Evolutionary conservation across 1,284 basidiomycete species (phyloP), one percentile per base, ranked within the genome.

Genomic region (Ganoderma boninense): DNA sequence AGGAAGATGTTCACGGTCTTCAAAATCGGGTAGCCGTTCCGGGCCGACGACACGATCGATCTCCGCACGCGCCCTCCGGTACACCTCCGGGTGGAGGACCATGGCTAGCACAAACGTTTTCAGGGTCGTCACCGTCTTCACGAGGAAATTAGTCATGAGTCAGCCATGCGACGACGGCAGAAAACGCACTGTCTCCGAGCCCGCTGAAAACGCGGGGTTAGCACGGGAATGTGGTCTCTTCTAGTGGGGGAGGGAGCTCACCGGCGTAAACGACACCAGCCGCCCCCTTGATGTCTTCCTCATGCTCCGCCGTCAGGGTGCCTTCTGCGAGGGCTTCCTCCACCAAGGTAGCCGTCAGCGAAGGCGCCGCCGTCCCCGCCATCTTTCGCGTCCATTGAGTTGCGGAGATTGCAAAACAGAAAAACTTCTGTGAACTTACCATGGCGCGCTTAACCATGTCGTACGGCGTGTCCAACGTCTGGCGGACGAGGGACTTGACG

Each of bases 1-100:
- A 0, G 81, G 80, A 40, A 83, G 72, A 10, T 66, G 70, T 2
- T 77, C 76, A 23, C 76, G 63, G 62, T 84, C 82, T 35, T 78
- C 77, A 59, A 81, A 80, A 29, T 76, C 78, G 16, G 82, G 81
- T 35, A 83, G 61, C 40, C 80, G 75, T 35, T 79, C 76, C 49
- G 63, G 43, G 4, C 79, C 79, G 20, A 82, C 74, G 8, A 80
- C 74, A 29, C 68, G 65, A 68, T 82, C 80, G 7, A 83, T 74
- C 68, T 83, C 82, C 4, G 72, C 71, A 59, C 81, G 81, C 42
- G 79, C 76, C 64, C 75, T 77, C 65, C 69, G 68, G 63, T 79
- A 77, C 16, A 78, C 76, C 0, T 74, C 73, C 0, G 81, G 82
- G 54, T 77, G 70, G 16, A 73, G 67, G 23, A 74, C 67, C 74